A percentile compares a stretch with the other conserved stretches of the same genome.
phyloP scores from a whole-genome alignment of 2,329 filamentous ascomycete species.

The Ascochyta lentis region DNA sequence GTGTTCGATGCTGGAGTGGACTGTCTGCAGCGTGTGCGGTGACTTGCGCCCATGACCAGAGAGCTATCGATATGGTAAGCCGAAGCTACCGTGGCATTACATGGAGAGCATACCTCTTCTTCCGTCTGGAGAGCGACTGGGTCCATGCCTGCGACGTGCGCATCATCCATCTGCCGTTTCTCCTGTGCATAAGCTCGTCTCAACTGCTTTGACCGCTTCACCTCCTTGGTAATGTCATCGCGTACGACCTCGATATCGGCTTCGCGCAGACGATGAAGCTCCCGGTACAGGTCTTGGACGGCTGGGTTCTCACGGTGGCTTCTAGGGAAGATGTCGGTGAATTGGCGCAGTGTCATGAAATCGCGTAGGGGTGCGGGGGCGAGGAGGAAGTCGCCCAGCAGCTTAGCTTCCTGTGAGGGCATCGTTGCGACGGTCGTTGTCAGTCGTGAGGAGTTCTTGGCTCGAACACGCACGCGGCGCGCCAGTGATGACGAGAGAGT shows the following conservation, averaged over 20 bases:
- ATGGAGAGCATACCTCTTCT: slow-evolving; percentile 43
- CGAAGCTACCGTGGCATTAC: neutral
- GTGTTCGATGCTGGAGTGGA: slow-evolving; percentile 72
- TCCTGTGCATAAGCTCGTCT: slow-evolving; percentile 64
- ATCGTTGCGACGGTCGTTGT: slow-evolving; percentile 52
- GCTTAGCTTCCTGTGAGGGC: slow-evolving; percentile 75
- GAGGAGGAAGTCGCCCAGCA: slow-evolving; percentile 80
- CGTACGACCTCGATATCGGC: slow-evolving; percentile 71
- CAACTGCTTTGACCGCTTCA: slow-evolving; percentile 65
- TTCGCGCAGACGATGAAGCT: slow-evolving; percentile 77
- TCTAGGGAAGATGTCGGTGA: slow-evolving; percentile 77
- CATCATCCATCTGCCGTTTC: slow-evolving; percentile 61
- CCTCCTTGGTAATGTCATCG: slow-evolving; percentile 69
- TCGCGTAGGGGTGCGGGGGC: slow-evolving; percentile 76
- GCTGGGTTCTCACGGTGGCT: slow-evolving; percentile 69
- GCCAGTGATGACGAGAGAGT: slow-evolving; percentile 26
- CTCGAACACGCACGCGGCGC: neutral
- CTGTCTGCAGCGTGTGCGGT: slow-evolving; percentile 67
- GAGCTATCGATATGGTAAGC: slow-evolving; percentile 55
- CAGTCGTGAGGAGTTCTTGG: neutral
- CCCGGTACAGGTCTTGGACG: slow-evolving; percentile 75
- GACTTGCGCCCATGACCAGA: slow-evolving; percentile 58
- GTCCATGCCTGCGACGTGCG: slow-evolving; percentile 58
- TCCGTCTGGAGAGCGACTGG: slow-evolving; percentile 69
- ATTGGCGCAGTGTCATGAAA: slow-evolving; percentile 75